Conservation (phyloP, 495 filamentous ascomycete genomes). For the Hypoxylon intermedium region DNA sequence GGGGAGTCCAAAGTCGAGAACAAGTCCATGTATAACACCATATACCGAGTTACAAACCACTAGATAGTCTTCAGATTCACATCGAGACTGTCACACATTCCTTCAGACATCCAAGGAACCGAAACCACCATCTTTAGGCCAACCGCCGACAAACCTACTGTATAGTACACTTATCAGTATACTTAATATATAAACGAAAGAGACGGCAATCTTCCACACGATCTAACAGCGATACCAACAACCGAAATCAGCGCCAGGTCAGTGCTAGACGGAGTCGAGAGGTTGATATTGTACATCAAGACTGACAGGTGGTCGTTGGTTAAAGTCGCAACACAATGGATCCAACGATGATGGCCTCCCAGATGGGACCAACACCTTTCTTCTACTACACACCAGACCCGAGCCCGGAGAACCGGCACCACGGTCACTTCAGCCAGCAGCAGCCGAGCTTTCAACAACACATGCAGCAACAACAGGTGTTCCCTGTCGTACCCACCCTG, state of each 20-base stretch:
- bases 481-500: slow-evolving; percentile 60
- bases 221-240: slow-evolving; percentile 6
- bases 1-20: slow-evolving; percentile 35
- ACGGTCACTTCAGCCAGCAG: slow-evolving; percentile 82
- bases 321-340: slow-evolving; percentile 50
- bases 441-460: slow-evolving; percentile 66
- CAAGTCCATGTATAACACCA: slow-evolving; percentile 53
- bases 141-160: slow-evolving; percentile 46
- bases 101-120: slow-evolving; percentile 50
- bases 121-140: slow-evolving; percentile 61
- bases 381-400: slow-evolving; percentile 90
- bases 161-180: slow-evolving; percentile 54
- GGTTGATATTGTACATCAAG: slow-evolving; percentile 10
- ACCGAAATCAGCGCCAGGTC: slow-evolving; percentile 29
- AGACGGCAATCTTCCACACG: slow-evolving; percentile 26
- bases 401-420: slow-evolving; percentile 75
- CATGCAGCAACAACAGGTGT: slow-evolving; percentile 57
- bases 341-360: slow-evolving; percentile 55
- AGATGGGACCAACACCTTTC: slow-evolving; percentile 81
- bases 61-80: slow-evolving; percentile 48
- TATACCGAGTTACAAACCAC: slow-evolving; percentile 49
- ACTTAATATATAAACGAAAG: slow-evolving; percentile 53
- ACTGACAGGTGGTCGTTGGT: slow-evolving; percentile 23
- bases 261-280: slow-evolving; percentile 7
- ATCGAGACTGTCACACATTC: slow-evolving; percentile 57